Evolutionary conservation across 2,329 filamentous ascomycete genomes (phyloP).

Genomic region (Talaromyces amestolkiae): DNA sequence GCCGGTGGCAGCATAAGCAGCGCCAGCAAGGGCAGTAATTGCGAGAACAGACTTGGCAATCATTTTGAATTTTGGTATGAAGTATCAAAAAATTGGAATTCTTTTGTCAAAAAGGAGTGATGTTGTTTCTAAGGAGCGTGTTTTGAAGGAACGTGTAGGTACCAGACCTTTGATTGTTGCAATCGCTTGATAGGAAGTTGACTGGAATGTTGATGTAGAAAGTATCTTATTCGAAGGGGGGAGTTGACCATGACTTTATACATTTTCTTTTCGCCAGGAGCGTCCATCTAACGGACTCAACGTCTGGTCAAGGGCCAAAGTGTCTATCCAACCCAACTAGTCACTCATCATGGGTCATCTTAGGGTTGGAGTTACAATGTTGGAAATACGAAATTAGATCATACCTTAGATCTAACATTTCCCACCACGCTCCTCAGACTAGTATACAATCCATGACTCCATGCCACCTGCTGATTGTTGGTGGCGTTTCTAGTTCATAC

Average conservation of each 20-base stretch:
- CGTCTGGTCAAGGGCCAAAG: not conserved
- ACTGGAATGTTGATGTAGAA: not conserved
- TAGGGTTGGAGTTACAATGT: not conserved
- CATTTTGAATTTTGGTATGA: not conserved
- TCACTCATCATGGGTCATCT: not conserved
- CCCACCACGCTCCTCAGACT: not conserved
- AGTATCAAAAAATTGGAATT: not conserved
- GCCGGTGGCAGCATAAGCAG: slow-evolving; percentile 14
- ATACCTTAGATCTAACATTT: not conserved
- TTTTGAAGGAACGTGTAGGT: slow-evolving; percentile 14
- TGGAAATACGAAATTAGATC: not conserved
- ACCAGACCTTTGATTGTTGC: slow-evolving; percentile 10
- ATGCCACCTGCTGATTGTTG: not conserved
- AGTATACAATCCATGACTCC: too few species aligned
- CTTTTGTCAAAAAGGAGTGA: not conserved
- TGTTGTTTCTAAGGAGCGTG: not conserved
- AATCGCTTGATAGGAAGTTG: not conserved
- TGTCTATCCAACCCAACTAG: not conserved
- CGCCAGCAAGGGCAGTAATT: slow-evolving; percentile 13
- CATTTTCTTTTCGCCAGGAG: not conserved
- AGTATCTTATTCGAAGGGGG: not conserved
- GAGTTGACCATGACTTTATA: not conserved
- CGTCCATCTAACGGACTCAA: not conserved
- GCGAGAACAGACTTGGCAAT: slow-evolving; percentile 10
- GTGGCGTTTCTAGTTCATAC: not conserved